These are phyloP conservation scores for Cynara cardunculus DNA, from an alignment of 129 eudicot genomes.

Conservation along the genomic window DNA sequence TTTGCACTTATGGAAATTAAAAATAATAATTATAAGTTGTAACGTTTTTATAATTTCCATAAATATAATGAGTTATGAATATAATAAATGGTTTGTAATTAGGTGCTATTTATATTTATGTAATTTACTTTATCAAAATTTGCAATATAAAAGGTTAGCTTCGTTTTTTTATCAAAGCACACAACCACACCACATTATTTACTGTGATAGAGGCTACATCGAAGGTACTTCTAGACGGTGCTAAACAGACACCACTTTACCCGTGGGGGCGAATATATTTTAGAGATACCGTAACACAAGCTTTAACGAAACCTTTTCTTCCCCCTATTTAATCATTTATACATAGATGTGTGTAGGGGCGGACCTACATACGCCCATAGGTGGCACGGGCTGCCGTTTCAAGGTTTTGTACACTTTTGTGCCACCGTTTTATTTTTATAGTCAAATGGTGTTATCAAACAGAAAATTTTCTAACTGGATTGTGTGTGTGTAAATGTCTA, in stretches of 20 bases:
- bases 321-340: not conserved
- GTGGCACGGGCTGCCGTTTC: too few species aligned
- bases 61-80: not conserved
- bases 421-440: too few species aligned
- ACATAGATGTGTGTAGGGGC: too few species aligned
- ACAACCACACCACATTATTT: not conserved
- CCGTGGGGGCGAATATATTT: not conserved
- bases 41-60: not conserved
- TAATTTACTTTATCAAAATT: not conserved
- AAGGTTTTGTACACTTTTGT: too few species aligned
- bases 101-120: not conserved
- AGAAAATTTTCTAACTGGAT: too few species aligned
- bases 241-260: not conserved
- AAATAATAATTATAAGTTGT: too few species aligned
- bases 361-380: too few species aligned
- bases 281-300: not conserved
- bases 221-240: not conserved
- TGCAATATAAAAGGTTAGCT: not conserved
- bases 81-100: not conserved
- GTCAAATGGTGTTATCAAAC: too few species aligned
- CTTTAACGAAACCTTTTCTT: not conserved
- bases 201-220: not conserved
- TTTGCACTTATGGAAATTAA: too few species aligned
- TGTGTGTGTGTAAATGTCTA: not conserved
- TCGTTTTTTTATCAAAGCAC: not conserved